Evolutionary conservation across 345 rosid genomes (phyloP).

Genomic region (Raphanus sativus): DNA sequence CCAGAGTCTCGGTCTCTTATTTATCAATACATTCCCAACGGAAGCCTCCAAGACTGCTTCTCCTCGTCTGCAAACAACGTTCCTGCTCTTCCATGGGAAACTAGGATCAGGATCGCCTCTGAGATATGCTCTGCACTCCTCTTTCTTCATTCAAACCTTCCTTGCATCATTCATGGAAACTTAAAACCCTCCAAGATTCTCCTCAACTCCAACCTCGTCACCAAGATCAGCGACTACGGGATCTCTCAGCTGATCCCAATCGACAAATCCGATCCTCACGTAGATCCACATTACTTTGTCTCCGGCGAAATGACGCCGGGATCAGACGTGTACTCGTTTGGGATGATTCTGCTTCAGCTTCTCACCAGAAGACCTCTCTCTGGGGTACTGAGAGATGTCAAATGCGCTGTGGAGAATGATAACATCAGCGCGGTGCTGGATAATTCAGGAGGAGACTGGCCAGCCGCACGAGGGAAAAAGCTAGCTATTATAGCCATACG

Average conservation of each 20-base stretch:
- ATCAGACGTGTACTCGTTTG: constrained; percentile 76
- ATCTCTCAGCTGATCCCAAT: constrained; percentile 49
- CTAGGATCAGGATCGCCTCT: constrained; percentile 45
- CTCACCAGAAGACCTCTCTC: constrained; percentile 63
- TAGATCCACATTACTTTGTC: constrained; percentile 58
- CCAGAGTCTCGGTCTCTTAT: constrained; percentile 76
- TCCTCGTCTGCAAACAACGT: constrained; percentile 49
- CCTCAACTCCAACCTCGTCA: constrained; percentile 62
- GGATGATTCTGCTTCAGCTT: constrained; percentile 74
- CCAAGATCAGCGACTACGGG: constrained; percentile 74
- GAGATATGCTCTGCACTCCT: constrained; percentile 81
- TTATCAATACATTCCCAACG: constrained; percentile 67
- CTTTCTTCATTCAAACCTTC: constrained; percentile 72
- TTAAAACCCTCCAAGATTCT: constrained; percentile 82
- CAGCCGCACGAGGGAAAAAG: constrained; percentile 50
- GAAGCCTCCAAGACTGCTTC: constrained; percentile 75
- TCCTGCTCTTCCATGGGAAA: constrained; percentile 60
- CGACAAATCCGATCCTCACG: constrained; percentile 39
- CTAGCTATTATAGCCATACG: constrained; percentile 65
- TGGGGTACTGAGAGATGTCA: constrained; percentile 54
- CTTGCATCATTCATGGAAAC: constrained; percentile 77
- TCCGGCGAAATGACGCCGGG: constrained; percentile 51
- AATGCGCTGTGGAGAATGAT: constrained; percentile 62
- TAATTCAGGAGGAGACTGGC: constrained; percentile 78
- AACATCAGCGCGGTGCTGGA: constrained; percentile 62